phyloP scores from a whole-genome alignment of 495 filamentous ascomycete genomes.

The Tuber aestivum region DNA sequence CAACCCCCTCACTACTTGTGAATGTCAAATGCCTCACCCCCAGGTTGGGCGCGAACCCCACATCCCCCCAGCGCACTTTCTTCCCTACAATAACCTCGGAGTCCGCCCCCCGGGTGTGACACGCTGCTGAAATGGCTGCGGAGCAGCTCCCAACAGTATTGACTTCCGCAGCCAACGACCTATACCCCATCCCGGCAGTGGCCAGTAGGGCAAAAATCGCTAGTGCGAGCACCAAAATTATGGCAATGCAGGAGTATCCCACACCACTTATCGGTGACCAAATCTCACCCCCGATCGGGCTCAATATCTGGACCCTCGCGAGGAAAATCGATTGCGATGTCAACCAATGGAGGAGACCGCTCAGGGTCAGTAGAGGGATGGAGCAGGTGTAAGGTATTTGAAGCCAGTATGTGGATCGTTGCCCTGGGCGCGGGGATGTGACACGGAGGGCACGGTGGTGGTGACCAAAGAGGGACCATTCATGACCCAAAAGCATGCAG shows the following conservation, averaged over 20 bases:
- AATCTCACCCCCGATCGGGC: conserved; percentile 8
- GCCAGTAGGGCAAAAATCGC: conserved; percentile 1
- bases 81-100: background rate
- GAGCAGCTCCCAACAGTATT: conserved; percentile 9
- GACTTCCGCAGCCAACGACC: background rate
- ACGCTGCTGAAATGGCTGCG: conserved; percentile 16
- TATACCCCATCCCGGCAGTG: background rate
- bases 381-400: conserved; percentile 45
- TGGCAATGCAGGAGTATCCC: conserved; percentile 16
- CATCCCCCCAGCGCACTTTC: conserved; percentile 1
- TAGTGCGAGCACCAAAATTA: conserved; percentile 3
- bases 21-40: background rate
- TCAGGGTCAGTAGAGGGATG: conserved; percentile 41
- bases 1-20: background rate
- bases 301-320: conserved; percentile 29
- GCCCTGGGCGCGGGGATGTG: conserved; percentile 41
- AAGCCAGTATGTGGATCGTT: conserved; percentile 46
- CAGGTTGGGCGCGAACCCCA: background rate
- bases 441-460: conserved; percentile 45
- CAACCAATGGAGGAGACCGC: conserved; percentile 46
- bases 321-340: conserved; percentile 47
- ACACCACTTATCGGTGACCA: background rate
- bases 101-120: conserved; percentile 7
- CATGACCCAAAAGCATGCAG: conserved; percentile 46
- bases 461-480: conserved; percentile 41